These are phyloP conservation scores for Aspergillus niger DNA, from an alignment of 2,329 filamentous ascomycete species.

Conservation along the genomic window DNA sequence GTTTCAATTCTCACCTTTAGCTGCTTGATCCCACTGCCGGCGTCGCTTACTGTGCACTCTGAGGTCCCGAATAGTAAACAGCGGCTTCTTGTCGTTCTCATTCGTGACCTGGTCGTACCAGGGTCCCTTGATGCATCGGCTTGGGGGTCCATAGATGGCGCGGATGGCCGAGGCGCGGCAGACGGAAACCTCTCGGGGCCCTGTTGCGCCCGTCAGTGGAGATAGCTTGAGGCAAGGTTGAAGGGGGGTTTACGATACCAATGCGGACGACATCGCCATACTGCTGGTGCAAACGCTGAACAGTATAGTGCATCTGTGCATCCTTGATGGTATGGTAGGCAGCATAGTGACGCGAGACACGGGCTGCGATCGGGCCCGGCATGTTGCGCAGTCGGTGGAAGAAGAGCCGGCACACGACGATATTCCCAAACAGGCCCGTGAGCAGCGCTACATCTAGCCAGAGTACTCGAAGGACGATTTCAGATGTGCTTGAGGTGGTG, in stretches of 20 bases:
- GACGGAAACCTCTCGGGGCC: constrained; percentile 25
- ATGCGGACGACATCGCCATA: constrained; percentile 42
- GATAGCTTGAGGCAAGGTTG: not conserved
- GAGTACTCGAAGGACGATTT: not conserved
- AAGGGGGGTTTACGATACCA: constrained; percentile 13
- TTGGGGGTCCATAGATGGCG: constrained; percentile 15
- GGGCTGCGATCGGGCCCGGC: constrained; percentile 18
- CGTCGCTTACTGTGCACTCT: constrained; percentile 16
- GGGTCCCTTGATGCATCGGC: constrained; percentile 14
- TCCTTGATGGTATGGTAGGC: constrained; percentile 25
- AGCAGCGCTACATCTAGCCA: not conserved
- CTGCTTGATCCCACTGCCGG: constrained; percentile 2
- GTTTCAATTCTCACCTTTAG: not conserved
- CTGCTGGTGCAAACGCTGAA: constrained; percentile 32
- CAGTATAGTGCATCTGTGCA: constrained; percentile 33
- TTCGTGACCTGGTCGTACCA: constrained; percentile 22
- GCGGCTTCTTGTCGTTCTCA: constrained; percentile 1
- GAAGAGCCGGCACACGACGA: constrained; percentile 18
- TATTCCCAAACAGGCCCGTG: not conserved
- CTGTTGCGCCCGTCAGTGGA: not conserved
- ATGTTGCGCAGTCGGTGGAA: constrained; percentile 24
- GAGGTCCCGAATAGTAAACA: constrained; percentile 10
- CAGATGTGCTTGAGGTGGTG: too few species aligned
- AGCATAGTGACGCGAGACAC: constrained; percentile 31
- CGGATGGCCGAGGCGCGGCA: constrained; percentile 19